Evolutionary conservation across 176 grass and related monocot genomes (phyloP).

Genomic region (Aegilops bicornis): DNA sequence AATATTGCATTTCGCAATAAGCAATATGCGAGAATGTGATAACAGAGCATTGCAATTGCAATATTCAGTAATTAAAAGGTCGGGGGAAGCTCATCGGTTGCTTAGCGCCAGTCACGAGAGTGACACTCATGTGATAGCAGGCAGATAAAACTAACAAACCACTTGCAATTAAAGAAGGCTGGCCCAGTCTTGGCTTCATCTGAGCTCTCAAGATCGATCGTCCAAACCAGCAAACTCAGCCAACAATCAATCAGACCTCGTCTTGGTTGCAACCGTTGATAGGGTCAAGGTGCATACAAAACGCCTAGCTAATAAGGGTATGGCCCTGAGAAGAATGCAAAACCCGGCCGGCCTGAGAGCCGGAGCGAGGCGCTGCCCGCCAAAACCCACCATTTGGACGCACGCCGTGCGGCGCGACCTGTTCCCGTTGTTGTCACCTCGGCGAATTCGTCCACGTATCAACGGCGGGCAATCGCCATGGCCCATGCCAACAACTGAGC

Average conservation of each 20-base stretch:
- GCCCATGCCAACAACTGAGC: neutral
- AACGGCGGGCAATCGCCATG: neutral
- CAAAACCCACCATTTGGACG: slow-evolving; percentile 41
- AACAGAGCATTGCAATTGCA: too few relatives aligned
- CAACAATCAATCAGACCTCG: neutral
- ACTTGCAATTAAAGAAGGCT: neutral
- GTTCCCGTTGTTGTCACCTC: slow-evolving; percentile 8
- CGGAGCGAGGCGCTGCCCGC: slow-evolving; percentile 1
- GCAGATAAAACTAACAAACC: neutral
- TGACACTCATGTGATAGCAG: slow-evolving; percentile 7
- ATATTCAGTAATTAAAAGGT: too few relatives aligned
- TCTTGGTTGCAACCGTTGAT: slow-evolving; percentile 1
- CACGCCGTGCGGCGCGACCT: slow-evolving; percentile 16
- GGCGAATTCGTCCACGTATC: neutral
- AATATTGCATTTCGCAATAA: too few relatives aligned
- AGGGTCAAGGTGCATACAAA: neutral
- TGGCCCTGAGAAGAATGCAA: neutral
- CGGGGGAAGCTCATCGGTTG: too few relatives aligned
- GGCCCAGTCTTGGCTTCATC: neutral
- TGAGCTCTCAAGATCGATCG: neutral
- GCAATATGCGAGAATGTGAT: too few relatives aligned
- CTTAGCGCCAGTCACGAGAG: neutral
- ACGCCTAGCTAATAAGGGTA: neutral
- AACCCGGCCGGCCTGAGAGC: slow-evolving; percentile 24
- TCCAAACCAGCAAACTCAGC: neutral